Percentiles rank a stretch among this genome's conserved stretches.
phyloP scores from a whole-genome alignment of 257 asterid genomes.

The Solanum appendiculatum region DNA sequence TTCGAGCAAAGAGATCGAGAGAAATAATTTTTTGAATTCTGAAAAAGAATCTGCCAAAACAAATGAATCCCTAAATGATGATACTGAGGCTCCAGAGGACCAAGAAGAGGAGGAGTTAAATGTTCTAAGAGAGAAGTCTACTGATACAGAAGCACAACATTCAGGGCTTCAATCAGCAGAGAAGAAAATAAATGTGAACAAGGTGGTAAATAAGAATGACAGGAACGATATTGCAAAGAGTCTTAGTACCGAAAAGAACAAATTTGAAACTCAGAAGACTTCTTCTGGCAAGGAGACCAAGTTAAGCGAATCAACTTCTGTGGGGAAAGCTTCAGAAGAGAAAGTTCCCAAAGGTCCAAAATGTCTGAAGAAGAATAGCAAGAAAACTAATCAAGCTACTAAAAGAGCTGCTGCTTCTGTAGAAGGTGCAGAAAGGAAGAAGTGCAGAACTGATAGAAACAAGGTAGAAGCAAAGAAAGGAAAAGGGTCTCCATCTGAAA shows the following conservation, averaged over 20 bases:
- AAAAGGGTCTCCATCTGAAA: not conserved
- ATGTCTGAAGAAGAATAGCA: slow-evolving; percentile 26
- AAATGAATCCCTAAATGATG: slow-evolving; percentile 23
- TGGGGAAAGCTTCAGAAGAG: slow-evolving; percentile 14
- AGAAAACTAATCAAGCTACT: slow-evolving; percentile 5
- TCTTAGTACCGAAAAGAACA: not conserved
- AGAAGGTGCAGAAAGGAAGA: slow-evolving; percentile 13
- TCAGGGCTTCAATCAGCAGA: slow-evolving; percentile 6
- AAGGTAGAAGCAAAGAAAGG: not conserved
- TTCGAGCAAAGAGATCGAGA: not conserved
- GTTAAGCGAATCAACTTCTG: not conserved
- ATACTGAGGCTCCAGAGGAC: slow-evolving; percentile 42
- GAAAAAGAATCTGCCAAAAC: not conserved
- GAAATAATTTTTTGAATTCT: not conserved
- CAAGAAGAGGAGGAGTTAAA: slow-evolving; percentile 8
- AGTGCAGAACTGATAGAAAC: not conserved
- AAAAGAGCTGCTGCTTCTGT: slow-evolving; percentile 12
- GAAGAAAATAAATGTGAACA: slow-evolving; percentile 1
- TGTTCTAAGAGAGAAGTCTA: not conserved
- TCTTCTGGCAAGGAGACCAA: not conserved
- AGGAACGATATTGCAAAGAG: not conserved
- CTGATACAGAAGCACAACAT: slow-evolving; percentile 9
- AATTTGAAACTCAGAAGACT: not conserved
- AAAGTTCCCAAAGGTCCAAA: slow-evolving; percentile 25
- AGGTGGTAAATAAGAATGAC: not conserved